Evolutionary conservation across 768 basidiomycete species (phyloP), one percentile per base, ranked within the genome.

Genomic region (Vararia minispora): DNA sequence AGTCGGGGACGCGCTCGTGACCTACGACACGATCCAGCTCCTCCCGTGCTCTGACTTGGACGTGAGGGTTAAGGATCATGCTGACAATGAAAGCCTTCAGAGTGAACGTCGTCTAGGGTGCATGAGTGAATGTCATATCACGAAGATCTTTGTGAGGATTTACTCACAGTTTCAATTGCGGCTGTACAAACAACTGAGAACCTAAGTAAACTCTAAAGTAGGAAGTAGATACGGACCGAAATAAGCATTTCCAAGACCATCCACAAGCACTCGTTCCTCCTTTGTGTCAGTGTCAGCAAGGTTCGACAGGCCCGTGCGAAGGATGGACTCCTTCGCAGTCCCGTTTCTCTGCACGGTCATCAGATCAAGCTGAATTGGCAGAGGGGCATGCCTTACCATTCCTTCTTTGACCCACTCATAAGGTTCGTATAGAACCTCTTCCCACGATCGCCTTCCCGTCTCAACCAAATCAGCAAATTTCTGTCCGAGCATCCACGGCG

Each of bases 1-100:
- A 43, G 9, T 17, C 39, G 1, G 54, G 54, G 14, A 52, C 29
- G 10, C 51, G 43, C 29, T 37, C 32, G 4, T 41, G 28, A 14
- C 54, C 54, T 13, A 55, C 28, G 13, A 43, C 42, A 0, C 10
- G 18, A 28, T 52, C 48, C 25, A 52, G 34, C 37, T 52, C 50
- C 13, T 20, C 44, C 24, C 44, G 40, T 21, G 47, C 39, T 14
- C 34, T 33, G 26, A 11, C 9, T 28, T 44, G 34, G 21, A 41
- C 36, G 1, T 44, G 34, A 4, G 34, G 43, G 29, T 41, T 39
- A 9, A 44, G 44, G 27, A 49, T 7, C 28, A 48, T 20, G 8
- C 26, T 22, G 7, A 43, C 37, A 5, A 43, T 10, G 27, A 43
- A 43, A 4, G 42, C 33, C 7, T 27, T 28, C 17, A 43, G 37